These are phyloP conservation scores for Chaetomium cochliodes DNA, from an alignment of 495 filamentous ascomycete species.

Conservation along the genomic window DNA sequence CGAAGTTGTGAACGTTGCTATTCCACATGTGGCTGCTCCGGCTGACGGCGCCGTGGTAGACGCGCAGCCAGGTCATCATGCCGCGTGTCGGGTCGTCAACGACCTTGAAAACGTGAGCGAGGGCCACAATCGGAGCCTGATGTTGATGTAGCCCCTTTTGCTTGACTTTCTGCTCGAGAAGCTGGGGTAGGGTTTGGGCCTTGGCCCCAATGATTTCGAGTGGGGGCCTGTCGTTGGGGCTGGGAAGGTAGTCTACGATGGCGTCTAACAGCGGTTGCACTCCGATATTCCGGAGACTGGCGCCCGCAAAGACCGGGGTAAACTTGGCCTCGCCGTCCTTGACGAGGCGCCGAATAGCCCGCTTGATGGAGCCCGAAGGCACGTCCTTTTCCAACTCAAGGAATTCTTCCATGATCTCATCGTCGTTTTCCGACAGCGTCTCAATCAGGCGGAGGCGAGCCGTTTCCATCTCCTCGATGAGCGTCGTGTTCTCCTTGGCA, in stretches of 20 bases:
- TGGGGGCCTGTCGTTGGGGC: constrained; percentile 73
- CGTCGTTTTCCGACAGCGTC: constrained; percentile 81
- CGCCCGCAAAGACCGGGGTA: constrained; percentile 85
- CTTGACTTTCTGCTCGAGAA: constrained; percentile 53
- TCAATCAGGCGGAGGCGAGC: constrained; percentile 81
- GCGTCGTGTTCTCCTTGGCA: constrained; percentile 36
- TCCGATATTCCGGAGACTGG: constrained; percentile 90
- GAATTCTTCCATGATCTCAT: constrained; percentile 78
- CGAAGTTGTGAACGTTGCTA: constrained; percentile 77
- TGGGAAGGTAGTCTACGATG: constrained; percentile 81
- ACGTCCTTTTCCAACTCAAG: constrained; percentile 75
- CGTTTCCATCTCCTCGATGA: constrained; percentile 68
- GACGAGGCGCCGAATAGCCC: constrained; percentile 71
- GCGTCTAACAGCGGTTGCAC: constrained; percentile 91
- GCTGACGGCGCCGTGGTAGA: constrained; percentile 80
- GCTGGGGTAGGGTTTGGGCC: constrained; percentile 50
- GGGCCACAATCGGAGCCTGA: constrained; percentile 59
- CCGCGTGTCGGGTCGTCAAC: constrained; percentile 84
- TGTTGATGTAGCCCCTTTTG: constrained; percentile 43
- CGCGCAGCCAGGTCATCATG: constrained; percentile 85
- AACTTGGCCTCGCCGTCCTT: constrained; percentile 60
- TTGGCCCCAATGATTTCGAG: constrained; percentile 67
- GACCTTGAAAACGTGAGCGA: constrained; percentile 95
- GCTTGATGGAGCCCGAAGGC: constrained; percentile 60
- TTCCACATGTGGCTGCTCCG: constrained; percentile 79